phyloP scores from a whole-genome alignment of 2,329 filamentous ascomycete species.

The Westerdykella ornata region DNA sequence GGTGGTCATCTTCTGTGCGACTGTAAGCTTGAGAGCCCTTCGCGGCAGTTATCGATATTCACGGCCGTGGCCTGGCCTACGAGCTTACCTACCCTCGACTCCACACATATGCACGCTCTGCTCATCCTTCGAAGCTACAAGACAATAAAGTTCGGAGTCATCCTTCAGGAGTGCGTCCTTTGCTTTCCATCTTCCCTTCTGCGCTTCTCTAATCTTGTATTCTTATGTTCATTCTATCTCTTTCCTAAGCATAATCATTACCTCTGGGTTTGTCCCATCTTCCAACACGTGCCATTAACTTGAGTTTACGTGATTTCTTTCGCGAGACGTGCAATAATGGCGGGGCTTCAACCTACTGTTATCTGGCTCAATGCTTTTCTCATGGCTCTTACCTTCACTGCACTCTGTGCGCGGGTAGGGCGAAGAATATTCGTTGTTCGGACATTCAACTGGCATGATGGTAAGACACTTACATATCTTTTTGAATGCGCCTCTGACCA shows the following conservation, averaged over 20 bases:
- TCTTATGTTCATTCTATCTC: no score
- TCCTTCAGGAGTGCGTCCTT: not conserved
- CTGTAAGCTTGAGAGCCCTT: slow-evolving; percentile 9
- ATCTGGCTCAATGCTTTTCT: slow-evolving; percentile 21
- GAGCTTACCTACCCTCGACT: slow-evolving; percentile 4
- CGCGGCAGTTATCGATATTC: slow-evolving; percentile 9
- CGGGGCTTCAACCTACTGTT: slow-evolving; percentile 13
- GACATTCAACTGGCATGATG: slow-evolving; percentile 23
- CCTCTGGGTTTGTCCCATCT: not conserved
- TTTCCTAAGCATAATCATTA: not conserved
- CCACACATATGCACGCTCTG: no score
- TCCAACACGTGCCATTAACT: slow-evolving; percentile 5
- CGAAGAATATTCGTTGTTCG: slow-evolving; percentile 18
- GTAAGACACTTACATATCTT: slow-evolving; percentile 6
- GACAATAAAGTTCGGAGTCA: not conserved
- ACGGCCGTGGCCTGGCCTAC: slow-evolving; percentile 3
- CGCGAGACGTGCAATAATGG: slow-evolving; percentile 1
- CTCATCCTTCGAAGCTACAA: no score
- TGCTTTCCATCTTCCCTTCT: not conserved
- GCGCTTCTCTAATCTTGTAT: no score
- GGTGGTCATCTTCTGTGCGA: slow-evolving; percentile 8
- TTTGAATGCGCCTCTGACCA: not conserved
- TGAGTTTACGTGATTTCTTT: slow-evolving; percentile 1
- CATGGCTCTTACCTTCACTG: slow-evolving; percentile 18
- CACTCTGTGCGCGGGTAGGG: slow-evolving; percentile 19